A percentile compares a stretch with the other conserved stretches of the same genome.
Evolutionary conservation across 2,329 filamentous ascomycete species (phyloP).

Genomic region (Xylaria sp.): DNA sequence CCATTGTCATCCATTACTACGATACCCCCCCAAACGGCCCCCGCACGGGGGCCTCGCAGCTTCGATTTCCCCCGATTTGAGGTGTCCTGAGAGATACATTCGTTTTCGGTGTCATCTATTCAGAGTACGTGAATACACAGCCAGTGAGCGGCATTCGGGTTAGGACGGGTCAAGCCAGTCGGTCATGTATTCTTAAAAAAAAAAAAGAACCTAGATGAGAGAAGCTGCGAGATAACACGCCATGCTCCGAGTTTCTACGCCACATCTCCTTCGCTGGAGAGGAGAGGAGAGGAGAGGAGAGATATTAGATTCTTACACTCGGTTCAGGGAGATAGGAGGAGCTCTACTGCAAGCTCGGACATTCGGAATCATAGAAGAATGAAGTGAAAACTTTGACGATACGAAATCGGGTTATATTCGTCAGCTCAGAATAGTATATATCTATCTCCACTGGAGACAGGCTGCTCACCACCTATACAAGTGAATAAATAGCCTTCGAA

Average conservation of each 20-base stretch:
- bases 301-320: neutral
- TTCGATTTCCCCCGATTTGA: neutral
- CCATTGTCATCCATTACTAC: constrained; percentile 11
- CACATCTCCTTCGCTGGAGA: too few relatives aligned
- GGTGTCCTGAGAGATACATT: constrained; percentile 1
- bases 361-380: neutral
- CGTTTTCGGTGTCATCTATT: neutral
- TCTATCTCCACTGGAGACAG: neutral
- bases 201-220: neutral
- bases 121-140: neutral
- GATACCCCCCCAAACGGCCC: constrained; percentile 8
- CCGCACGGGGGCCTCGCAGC: neutral
- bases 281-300: too few relatives aligned
- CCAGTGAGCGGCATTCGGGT: neutral
- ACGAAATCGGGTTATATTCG: neutral
- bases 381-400: neutral
- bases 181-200: constrained; percentile 1
- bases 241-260: neutral
- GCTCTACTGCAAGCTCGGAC: neutral
- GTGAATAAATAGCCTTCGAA: neutral
- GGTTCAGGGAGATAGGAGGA: constrained; percentile 1
- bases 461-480: neutral
- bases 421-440: too few relatives aligned
- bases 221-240: neutral
- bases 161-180: neutral